A percentile compares a stretch with the other conserved stretches of the same genome.
These are phyloP conservation scores for Leccinum rimulosum DNA, from an alignment of 768 basidiomycete species.

Conservation along the genomic window DNA sequence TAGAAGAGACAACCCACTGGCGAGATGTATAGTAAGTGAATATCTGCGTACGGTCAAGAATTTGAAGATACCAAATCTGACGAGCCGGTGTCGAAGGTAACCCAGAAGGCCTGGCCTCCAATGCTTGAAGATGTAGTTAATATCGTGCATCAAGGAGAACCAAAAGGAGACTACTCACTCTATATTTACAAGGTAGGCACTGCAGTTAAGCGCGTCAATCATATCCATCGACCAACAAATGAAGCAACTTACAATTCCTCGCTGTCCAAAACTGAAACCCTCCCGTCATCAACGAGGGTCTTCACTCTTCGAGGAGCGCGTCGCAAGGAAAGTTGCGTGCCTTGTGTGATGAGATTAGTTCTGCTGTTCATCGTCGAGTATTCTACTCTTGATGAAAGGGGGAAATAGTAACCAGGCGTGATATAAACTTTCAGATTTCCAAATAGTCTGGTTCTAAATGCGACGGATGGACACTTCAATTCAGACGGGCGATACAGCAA, in stretches of 20 bases:
- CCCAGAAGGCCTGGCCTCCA: conserved; percentile 42
- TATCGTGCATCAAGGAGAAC: neutral
- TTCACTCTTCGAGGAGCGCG: conserved; percentile 21
- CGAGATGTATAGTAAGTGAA: conserved; percentile 2
- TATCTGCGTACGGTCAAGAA: neutral
- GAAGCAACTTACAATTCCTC: conserved; percentile 33
- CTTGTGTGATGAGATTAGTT: conserved; percentile 19
- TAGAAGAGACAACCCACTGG: conserved; percentile 52
- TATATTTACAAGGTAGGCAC: conserved; percentile 41
- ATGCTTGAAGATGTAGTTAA: conserved; percentile 30
- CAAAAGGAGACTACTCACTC: conserved; percentile 22
- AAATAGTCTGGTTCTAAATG: conserved; percentile 14
- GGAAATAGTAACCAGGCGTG: neutral
- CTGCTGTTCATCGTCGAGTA: conserved; percentile 14
- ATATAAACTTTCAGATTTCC: neutral
- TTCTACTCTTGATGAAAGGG: neutral
- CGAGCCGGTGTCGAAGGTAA: conserved; percentile 56
- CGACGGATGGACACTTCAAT: conserved; percentile 6
- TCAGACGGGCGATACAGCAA: conserved; percentile 3
- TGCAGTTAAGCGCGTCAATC: conserved; percentile 12
- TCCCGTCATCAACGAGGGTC: conserved; percentile 19
- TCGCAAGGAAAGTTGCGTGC: conserved; percentile 22
- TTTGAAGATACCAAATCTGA: conserved; percentile 45
- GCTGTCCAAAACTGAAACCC: conserved; percentile 27
- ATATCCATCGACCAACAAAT: neutral